Evolutionary conservation across 441 rosid genomes (phyloP).

Genomic region (Pelargonium exstipulatum): DNA sequence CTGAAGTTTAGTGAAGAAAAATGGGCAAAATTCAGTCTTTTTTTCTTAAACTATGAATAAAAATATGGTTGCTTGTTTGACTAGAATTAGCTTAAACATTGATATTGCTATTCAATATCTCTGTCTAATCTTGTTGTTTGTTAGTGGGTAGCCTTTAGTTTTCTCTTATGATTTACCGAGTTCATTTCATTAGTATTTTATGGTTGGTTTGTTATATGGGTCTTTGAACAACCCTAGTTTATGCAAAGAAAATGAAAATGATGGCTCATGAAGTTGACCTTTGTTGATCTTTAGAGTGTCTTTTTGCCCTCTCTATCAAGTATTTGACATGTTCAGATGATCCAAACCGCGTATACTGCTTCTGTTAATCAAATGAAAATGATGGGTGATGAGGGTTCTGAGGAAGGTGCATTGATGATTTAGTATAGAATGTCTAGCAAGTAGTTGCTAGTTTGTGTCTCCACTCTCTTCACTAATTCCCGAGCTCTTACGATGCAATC

Average conservation of each 20-base stretch:
- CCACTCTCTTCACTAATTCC: background rate
- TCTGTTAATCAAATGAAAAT: background rate
- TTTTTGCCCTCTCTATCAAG: background rate
- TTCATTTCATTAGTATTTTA: background rate
- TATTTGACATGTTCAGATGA: slow-evolving; percentile 8
- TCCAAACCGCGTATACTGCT: background rate
- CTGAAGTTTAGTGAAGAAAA: background rate
- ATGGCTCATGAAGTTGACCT: too few relatives aligned
- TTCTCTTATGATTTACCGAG: too few relatives aligned
- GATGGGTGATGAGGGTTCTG: background rate
- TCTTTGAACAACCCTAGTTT: too few relatives aligned
- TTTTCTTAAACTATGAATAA: background rate
- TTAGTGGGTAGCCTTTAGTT: background rate
- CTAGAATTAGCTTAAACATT: background rate
- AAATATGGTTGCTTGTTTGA: slow-evolving; percentile 2
- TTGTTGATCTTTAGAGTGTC: background rate
- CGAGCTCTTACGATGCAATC: slow-evolving; percentile 10
- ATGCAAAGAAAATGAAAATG: too few relatives aligned
- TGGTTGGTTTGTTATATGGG: background rate
- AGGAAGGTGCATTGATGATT: too few relatives aligned
- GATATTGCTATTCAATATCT: background rate
- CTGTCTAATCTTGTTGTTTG: background rate
- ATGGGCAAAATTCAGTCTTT: background rate
- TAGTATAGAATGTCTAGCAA: too few relatives aligned
- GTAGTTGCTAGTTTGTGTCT: background rate